Evolutionary conservation across 768 basidiomycete species (phyloP), one percentile per base, ranked within the genome.

Genomic region (Pleurotus sapidus): DNA sequence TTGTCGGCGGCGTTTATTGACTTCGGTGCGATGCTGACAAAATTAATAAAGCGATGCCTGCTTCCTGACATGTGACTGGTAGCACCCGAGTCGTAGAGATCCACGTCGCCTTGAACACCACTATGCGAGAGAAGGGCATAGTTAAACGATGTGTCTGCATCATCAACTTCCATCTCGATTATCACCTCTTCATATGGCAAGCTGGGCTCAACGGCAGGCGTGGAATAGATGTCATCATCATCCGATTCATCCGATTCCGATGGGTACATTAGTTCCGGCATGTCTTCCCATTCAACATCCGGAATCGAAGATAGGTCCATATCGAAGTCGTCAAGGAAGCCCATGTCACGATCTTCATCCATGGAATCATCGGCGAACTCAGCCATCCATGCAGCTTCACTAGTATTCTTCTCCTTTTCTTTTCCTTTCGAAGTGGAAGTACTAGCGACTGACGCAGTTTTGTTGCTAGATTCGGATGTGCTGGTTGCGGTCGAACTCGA

Each of bases 21-120:
- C 15, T 63, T 55, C 2, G 68, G 67, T 12, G 20, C 15, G 57
- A 74, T 72, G 0, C 51, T n/a, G 3, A 42, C 45, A 47, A 63
- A 74, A 39, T 67, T 70, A 51, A 68, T 60, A 59, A 77, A 70
- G 6, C 57, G 50, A 37, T 72, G 46, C 1, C 67, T 57, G 55
- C 67, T 69, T 0, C 70, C 74, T 1, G 71, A 68, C 68, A 77
- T 71, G 51, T 76, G 75, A 25, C 61, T 64, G 1, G 67, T 65
- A 18, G 73, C 69, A 2, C 75, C 74, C n/a, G 72, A 74, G 64
- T 77, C 71, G 55, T 71, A 69, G 11, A 72, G 61, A 24, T 71
- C 66, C 9, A 51, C 68, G 8, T 68, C 66, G 17, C 53, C 49
- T 4, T 42, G 18, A 9, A 17, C 56, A 49, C 24, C 60, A 53